Conservation (phyloP, 768 basidiomycete genomes). For the Trametes cubensis region DNA sequence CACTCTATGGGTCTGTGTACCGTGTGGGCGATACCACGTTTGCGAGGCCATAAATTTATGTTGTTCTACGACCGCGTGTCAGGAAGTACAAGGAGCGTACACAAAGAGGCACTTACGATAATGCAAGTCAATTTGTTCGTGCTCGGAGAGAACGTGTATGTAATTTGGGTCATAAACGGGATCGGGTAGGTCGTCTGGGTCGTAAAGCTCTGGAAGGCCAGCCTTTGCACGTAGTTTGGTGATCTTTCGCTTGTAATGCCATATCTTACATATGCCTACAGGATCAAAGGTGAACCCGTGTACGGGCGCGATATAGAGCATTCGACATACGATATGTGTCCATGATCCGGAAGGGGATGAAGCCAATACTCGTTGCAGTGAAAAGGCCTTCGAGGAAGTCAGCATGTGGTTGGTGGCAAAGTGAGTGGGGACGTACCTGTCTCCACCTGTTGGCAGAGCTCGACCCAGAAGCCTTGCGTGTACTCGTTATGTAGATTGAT, state of each 20-base stretch:
- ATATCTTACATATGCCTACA: constrained; percentile 72
- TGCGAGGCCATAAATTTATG: constrained; percentile 67
- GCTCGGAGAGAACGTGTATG: constrained; percentile 67
- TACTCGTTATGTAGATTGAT: constrained; percentile 73
- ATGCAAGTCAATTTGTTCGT: constrained; percentile 65
- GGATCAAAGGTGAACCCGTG: neutral
- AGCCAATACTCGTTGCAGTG: constrained; percentile 76
- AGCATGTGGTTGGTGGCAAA: neutral
- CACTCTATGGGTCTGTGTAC: constrained; percentile 77
- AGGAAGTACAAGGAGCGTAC: neutral
- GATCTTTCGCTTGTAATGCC: constrained; percentile 68
- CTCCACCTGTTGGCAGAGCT: constrained; percentile 73
- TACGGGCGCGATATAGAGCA: neutral
- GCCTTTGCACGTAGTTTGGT: constrained; percentile 59
- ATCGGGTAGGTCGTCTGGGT: constrained; percentile 81
- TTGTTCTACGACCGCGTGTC: constrained; percentile 51
- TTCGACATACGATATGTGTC: constrained; percentile 67
- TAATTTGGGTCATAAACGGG: constrained; percentile 71
- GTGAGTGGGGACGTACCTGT: constrained; percentile 53
- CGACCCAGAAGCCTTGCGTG: constrained; percentile 80
- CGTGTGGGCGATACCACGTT: constrained; percentile 88
- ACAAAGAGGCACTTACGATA: constrained; percentile 51
- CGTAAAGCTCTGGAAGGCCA: constrained; percentile 68
- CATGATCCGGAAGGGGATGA: constrained; percentile 73
- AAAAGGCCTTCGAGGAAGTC: constrained; percentile 56